Conservation (phyloP, 2,329 filamentous ascomycete species). For the Eutypa lata region DNA sequence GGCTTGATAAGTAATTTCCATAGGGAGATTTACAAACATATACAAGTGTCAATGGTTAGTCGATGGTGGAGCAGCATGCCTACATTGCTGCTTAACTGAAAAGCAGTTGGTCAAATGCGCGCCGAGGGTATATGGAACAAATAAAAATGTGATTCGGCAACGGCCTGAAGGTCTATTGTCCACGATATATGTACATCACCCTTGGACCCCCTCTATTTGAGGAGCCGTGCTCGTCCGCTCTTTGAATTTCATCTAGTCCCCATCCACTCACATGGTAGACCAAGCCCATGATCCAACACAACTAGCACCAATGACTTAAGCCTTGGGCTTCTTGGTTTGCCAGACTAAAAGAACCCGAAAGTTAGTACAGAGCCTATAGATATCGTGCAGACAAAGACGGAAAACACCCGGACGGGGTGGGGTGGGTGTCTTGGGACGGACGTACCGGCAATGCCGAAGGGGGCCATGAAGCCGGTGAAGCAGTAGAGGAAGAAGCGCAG, state of each 20-base stretch:
- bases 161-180: constrained; percentile 10
- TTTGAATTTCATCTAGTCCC: constrained; percentile 1
- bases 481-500: constrained; percentile 77
- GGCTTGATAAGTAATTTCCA: too few relatives aligned
- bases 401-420: too few relatives aligned
- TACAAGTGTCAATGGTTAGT: too few relatives aligned
- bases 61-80: too few relatives aligned
- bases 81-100: too few relatives aligned
- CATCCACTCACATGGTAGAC: constrained; percentile 1
- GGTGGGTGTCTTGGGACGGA: too few relatives aligned
- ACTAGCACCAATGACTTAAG: constrained; percentile 24
- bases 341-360: constrained; percentile 38
- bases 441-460: constrained; percentile 63
- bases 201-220: constrained; percentile 3
- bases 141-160: constrained; percentile 3
- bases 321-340: constrained; percentile 46
- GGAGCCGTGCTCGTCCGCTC: constrained; percentile 3
- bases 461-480: constrained; percentile 53
- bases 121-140: not conserved
- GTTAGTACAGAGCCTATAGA: not conserved
- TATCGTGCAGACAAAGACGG: not conserved
- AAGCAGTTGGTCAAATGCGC: too few relatives aligned
- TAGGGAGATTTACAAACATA: too few relatives aligned
- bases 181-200: constrained; percentile 11
- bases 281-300: not conserved